Base-by-base conservation (phyloP, 352 stramenopile species). In the Pythium dissimile region DNA sequence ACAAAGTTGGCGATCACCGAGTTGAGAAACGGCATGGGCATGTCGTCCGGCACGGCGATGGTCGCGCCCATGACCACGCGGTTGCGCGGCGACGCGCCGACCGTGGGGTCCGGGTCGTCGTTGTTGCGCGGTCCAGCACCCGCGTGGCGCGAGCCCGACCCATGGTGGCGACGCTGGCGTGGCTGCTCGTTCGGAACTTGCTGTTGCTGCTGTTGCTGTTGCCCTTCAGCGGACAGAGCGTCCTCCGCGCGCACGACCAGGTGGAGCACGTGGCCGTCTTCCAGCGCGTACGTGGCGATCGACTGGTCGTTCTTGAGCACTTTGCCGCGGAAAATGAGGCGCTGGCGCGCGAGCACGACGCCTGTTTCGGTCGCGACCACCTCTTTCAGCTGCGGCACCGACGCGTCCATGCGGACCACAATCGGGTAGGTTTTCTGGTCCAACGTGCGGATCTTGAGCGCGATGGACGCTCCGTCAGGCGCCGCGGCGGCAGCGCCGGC, bases 221-320 rank as follows among this genome's bases (percentile, higher is more conserved):
- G n/a, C 1, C 32, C 37, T 18, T 57, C 24, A 18, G 24, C 15
- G 15, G 32, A 32, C 13, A 43, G 34, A 7, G 55, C 58, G 13
- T 43, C 48, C 20, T 76, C 71, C 4, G 84, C 73, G 23, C 85
- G 77, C 23, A 77, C 79, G 9, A 95, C 85, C 5, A 95, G 53
- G 41, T 95, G 85, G 34, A 95, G 62, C 34, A 86, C 86, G 53
- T 95, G 83, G 13, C 83, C 85, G 44, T 95, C 82, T 59, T 95
- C 83, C 12, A 95, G 50, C 13, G 85, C 59, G 51, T 95, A 95
- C 7, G 78, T 64, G 20, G 78, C 63, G 50, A 95, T 73, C 42
- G 58, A 66, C 65, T 92, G 75, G 59, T 93, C 81, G 47, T 95
- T 92, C 67, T 95, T 95, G 46, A 95, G 80, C 50, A 95, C 85